phyloP scores from a whole-genome alignment of 345 rosid genomes.

The Syzygium jambos region DNA sequence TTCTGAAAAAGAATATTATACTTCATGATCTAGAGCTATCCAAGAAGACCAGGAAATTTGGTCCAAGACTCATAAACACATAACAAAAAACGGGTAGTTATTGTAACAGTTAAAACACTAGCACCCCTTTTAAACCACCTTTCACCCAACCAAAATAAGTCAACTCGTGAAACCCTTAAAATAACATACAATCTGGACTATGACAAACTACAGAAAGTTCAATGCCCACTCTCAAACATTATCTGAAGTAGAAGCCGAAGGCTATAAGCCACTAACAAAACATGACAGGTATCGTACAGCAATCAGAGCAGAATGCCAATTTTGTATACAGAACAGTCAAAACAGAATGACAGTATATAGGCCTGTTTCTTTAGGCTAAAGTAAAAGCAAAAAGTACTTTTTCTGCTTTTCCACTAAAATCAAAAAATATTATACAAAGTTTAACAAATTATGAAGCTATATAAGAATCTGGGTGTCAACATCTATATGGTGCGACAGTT shows the following conservation, averaged over 20 bases:
- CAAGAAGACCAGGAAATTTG: neutral
- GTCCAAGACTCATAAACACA: neutral
- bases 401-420: neutral
- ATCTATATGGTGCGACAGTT: neutral
- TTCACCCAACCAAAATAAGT: neutral
- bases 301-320: neutral
- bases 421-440: neutral
- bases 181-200: neutral
- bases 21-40: neutral
- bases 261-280: neutral
- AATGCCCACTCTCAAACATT: neutral
- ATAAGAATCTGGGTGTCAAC: neutral
- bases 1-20: constrained; percentile 31
- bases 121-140: neutral
- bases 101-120: neutral
- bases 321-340: neutral
- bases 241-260: neutral
- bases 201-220: neutral
- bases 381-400: neutral
- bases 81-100: neutral
- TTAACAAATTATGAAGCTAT: neutral
- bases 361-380: neutral
- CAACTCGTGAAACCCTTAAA: neutral
- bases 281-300: neutral
- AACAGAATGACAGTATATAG: neutral